These are phyloP conservation scores for Paradendryphiella salina DNA, from an alignment of 2,329 filamentous ascomycete species.

Conservation along the genomic window DNA sequence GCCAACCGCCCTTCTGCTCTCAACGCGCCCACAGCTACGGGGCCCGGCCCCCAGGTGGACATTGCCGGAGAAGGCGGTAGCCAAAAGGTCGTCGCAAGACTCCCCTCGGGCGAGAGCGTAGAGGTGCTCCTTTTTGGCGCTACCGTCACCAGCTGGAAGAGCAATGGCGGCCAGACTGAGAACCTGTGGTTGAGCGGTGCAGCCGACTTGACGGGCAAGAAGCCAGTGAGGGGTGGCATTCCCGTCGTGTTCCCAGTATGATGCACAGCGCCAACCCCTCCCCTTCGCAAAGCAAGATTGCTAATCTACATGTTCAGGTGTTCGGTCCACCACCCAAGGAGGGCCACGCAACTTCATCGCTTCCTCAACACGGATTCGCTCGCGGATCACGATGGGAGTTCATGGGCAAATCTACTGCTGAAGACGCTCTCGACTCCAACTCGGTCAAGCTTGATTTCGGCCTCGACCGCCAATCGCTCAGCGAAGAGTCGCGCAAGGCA, in stretches of 20 bases:
- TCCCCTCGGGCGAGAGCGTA: constrained; percentile 85
- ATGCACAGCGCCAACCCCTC: constrained; percentile 15
- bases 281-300: neutral
- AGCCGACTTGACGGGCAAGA: constrained; percentile 80
- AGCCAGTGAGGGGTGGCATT: constrained; percentile 88
- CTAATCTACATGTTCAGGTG: constrained; percentile 57
- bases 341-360: constrained; percentile 73
- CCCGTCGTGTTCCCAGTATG: constrained; percentile 89
- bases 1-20: constrained; percentile 80
- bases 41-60: constrained; percentile 68
- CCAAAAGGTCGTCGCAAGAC: constrained; percentile 72
- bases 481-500: constrained; percentile 66
- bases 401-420: constrained; percentile 80
- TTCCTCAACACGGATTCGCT: constrained; percentile 94
- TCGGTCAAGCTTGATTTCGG: constrained; percentile 96
- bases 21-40: constrained; percentile 61
- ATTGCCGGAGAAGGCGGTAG: constrained; percentile 74
- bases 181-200: constrained; percentile 84
- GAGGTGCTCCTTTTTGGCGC: constrained; percentile 88
- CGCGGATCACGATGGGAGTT: constrained; percentile 91
- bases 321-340: constrained; percentile 77
- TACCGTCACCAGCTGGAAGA: constrained; percentile 92
- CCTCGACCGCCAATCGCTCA: constrained; percentile 72
- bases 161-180: constrained; percentile 69
- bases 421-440: constrained; percentile 54